phyloP scores from a whole-genome alignment of 345 rosid genomes.

The Syzygium aqueum region DNA sequence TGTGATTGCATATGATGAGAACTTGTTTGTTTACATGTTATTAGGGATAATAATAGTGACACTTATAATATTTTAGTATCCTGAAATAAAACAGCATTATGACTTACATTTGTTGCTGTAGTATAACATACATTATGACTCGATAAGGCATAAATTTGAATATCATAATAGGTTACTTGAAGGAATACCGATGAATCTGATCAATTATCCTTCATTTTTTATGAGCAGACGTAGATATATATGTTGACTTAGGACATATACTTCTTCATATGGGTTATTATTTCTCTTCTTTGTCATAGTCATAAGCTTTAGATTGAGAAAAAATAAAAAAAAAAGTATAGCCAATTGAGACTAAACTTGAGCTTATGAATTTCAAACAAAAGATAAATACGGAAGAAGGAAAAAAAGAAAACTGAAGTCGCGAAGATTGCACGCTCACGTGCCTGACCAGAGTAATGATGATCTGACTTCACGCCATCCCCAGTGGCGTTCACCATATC shows the following conservation, averaged over 20 bases:
- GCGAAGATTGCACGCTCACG: neutral
- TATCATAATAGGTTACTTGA: neutral
- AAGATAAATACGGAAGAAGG: neutral
- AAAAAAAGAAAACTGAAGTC: neutral
- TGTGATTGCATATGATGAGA: neutral
- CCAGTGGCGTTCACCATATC: neutral
- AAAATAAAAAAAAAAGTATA: neutral
- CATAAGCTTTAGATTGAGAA: neutral
- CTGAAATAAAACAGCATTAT: neutral
- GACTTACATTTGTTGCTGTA: rapidly evolving
- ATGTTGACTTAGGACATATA: neutral
- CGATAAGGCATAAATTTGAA: neutral
- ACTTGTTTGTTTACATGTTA: neutral
- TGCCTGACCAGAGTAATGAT: neutral
- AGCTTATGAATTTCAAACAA: neutral
- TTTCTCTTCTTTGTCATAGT: neutral
- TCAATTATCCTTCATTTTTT: neutral
- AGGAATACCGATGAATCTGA: no score
- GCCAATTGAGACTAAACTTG: neutral
- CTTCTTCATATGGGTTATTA: neutral
- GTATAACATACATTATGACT: neutral
- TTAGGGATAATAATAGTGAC: neutral
- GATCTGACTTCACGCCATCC: neutral
- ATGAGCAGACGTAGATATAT: neutral
- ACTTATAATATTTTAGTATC: neutral